These are phyloP conservation scores for Prorocentrum cordatum DNA, from an alignment of 169 alveolate genomes.

Conservation along the genomic window DNA sequence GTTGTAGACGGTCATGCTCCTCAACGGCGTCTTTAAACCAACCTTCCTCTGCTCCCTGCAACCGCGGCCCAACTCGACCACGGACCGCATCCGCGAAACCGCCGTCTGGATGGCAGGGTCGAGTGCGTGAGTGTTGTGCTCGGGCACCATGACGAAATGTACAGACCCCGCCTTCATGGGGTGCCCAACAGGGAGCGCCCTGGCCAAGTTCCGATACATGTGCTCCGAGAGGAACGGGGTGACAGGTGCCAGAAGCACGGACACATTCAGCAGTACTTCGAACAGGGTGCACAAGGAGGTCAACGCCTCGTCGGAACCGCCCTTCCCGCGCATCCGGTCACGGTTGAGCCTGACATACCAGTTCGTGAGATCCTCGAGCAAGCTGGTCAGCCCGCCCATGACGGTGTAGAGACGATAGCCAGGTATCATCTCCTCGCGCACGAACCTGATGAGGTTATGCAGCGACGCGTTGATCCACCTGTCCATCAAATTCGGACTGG, in stretches of 20 bases:
- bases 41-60: conserved; percentile 26
- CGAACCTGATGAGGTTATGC: conserved; percentile 61
- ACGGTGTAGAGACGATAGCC: conserved; percentile 92
- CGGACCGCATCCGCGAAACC: conserved; percentile 46
- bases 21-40: conserved; percentile 39
- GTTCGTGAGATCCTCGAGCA: conserved; percentile 81
- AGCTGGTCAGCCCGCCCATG: conserved; percentile 86
- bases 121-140: conserved; percentile 62
- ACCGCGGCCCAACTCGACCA: conserved; percentile 23
- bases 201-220: conserved; percentile 85
- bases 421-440: conserved; percentile 9
- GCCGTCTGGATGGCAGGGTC: conserved; percentile 35
- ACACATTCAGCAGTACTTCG: conserved; percentile 84
- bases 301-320: conserved; percentile 74
- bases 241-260: conserved; percentile 63
- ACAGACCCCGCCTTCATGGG: conserved; percentile 76
- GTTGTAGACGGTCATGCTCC: conserved; percentile 35
- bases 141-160: conserved; percentile 83
- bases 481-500: conserved; percentile 47
- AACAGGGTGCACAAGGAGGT: conserved; percentile 84
- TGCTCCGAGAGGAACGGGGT: conserved; percentile 90
- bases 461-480: conserved; percentile 50
- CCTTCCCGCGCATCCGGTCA: neutral
- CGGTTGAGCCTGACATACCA: conserved; percentile 25
- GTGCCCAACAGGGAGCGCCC: conserved; percentile 80